Evolutionary conservation across 345 rosid species (phyloP).

Genomic region (Cardamine chenopodiifolia): DNA sequence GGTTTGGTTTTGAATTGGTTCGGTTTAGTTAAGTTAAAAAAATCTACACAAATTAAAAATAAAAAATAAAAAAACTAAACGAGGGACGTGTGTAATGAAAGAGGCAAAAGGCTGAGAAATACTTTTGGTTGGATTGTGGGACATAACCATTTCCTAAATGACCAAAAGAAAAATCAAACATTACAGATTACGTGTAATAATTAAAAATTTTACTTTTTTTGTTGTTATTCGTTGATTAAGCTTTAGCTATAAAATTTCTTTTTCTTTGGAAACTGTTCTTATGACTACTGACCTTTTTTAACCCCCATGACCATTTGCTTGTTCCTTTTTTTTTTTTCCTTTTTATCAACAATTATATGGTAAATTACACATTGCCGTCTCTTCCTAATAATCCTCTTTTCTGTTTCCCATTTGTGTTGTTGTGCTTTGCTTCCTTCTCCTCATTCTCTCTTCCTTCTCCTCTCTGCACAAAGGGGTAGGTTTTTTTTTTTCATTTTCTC

Average conservation of each 20-base stretch:
- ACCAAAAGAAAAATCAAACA: background rate
- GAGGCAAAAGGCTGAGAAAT: slow-evolving; percentile 28
- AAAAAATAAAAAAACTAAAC: background rate
- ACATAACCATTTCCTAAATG: background rate
- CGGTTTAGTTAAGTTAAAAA: background rate
- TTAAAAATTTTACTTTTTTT: background rate
- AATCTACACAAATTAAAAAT: background rate
- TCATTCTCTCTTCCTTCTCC: slow-evolving; percentile 11
- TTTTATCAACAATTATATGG: slow-evolving; percentile 5
- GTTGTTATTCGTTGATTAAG: slow-evolving; percentile 28
- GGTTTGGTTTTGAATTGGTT: background rate
- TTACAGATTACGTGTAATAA: slow-evolving; percentile 9
- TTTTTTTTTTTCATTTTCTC: background rate
- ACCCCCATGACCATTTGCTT: slow-evolving; percentile 31
- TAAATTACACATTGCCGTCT: slow-evolving; percentile 37
- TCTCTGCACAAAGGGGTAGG: slow-evolving; percentile 29
- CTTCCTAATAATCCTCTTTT: slow-evolving; percentile 37
- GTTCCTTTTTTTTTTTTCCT: background rate
- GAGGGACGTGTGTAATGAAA: slow-evolving; percentile 34
- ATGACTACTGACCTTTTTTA: slow-evolving; percentile 20
- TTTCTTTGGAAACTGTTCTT: slow-evolving; percentile 35
- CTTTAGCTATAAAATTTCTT: slow-evolving; percentile 19
- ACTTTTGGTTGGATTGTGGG: slow-evolving; percentile 16
- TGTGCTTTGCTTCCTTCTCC: slow-evolving; percentile 15
- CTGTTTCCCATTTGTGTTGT: slow-evolving; percentile 36